Evolutionary conservation across 257 asterid species (phyloP).

Genomic region (Gentiana dahurica): DNA sequence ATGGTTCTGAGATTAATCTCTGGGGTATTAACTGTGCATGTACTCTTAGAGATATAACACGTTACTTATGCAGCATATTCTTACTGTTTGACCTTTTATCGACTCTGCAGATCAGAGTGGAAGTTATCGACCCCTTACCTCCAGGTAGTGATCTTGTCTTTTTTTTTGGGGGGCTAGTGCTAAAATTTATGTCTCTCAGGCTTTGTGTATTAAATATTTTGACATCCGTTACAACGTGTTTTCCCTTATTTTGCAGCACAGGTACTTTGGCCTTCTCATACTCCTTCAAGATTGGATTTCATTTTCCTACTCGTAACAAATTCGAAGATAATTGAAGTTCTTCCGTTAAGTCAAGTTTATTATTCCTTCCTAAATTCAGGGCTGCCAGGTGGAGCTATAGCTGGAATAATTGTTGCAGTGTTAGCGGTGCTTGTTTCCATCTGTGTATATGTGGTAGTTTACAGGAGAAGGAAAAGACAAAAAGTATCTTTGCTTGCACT

Average conservation of each 20-base stretch:
- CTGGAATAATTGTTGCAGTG: slow-evolving; percentile 54
- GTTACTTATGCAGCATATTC: background rate
- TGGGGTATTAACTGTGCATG: no score
- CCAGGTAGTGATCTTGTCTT: slow-evolving; percentile 10
- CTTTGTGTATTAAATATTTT: slow-evolving; percentile 4
- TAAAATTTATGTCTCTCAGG: background rate
- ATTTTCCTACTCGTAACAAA: slow-evolving; percentile 12
- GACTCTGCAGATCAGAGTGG: slow-evolving; percentile 13
- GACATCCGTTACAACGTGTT: slow-evolving; percentile 8
- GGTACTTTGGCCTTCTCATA: slow-evolving; percentile 35
- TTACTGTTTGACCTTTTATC: background rate
- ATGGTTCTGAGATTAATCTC: no score
- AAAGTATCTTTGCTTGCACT: slow-evolving; percentile 30
- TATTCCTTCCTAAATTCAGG: slow-evolving; percentile 38
- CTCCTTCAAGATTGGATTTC: slow-evolving; percentile 20
- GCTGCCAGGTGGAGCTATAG: slow-evolving; percentile 57
- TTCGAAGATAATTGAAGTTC: background rate
- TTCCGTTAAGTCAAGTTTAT: slow-evolving; percentile 3
- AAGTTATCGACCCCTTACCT: slow-evolving; percentile 12
- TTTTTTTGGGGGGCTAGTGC: background rate
- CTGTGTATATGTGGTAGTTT: slow-evolving; percentile 32
- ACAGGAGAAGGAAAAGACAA: slow-evolving; percentile 42
- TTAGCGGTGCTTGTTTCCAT: slow-evolving; percentile 41
- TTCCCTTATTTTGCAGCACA: slow-evolving; percentile 47
- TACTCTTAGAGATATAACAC: no score